A percentile compares a stretch with the other conserved stretches of the same genome.
Conservation (phyloP, 1,284 basidiomycete genomes). For the Ustilago tritici region DNA sequence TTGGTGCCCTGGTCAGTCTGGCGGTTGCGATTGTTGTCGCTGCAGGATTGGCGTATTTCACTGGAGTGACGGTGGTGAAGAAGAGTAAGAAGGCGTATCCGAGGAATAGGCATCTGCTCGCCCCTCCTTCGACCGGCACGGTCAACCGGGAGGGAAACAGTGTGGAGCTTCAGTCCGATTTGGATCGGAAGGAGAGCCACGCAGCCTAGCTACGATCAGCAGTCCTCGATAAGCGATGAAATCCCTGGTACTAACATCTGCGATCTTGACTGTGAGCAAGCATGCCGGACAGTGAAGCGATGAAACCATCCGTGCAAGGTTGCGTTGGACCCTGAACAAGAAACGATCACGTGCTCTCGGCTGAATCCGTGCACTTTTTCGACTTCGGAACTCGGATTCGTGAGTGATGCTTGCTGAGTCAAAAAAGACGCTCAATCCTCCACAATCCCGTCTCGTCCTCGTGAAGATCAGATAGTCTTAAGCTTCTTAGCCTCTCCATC, state of each 20-base stretch:
- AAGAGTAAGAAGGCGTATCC: constrained; percentile 22
- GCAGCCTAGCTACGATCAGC: constrained; percentile 7
- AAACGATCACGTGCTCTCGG: constrained; percentile 7
- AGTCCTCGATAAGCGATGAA: neutral
- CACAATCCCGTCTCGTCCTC: constrained; percentile 16
- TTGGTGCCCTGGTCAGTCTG: constrained; percentile 59
- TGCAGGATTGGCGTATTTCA: constrained; percentile 15
- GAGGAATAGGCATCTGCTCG: constrained; percentile 24
- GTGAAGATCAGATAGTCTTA: neutral
- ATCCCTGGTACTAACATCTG: neutral
- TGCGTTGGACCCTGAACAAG: constrained; percentile 14
- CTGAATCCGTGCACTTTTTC: constrained; percentile 6
- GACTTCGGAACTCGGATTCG: constrained; percentile 5
- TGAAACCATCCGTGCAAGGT: neutral
- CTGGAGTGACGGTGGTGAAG: constrained; percentile 35
- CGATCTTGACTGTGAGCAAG: neutral
- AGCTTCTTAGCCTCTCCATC: neutral
- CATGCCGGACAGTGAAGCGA: neutral
- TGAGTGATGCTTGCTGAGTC: constrained; percentile 15
- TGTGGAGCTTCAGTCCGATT: constrained; percentile 32
- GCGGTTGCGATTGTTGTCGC: constrained; percentile 50
- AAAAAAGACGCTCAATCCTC: constrained; percentile 20
- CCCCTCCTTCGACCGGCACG: constrained; percentile 21
- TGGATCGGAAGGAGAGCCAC: constrained; percentile 30
- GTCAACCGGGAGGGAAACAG: constrained; percentile 27